Evolutionary conservation across 768 basidiomycete genomes (phyloP).

Genomic region (Boletus insuetus): DNA sequence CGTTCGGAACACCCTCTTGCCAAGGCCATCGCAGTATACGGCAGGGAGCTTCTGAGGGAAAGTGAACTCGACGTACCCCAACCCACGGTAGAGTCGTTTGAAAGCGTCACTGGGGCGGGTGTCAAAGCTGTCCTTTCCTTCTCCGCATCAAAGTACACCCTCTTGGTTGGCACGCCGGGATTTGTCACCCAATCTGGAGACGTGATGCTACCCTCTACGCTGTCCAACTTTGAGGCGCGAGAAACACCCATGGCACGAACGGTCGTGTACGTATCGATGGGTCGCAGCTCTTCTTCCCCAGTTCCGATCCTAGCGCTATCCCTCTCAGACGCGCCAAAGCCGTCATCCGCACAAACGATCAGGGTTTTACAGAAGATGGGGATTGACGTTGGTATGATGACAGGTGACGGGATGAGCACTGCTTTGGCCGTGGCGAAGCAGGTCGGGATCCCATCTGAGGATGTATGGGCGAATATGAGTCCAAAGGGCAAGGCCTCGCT

Average conservation of each 20-base stretch:
- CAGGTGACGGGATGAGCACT: slow-evolving; percentile 85
- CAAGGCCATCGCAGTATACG: slow-evolving; percentile 84
- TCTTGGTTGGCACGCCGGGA: slow-evolving; percentile 73
- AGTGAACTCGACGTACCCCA: slow-evolving; percentile 43
- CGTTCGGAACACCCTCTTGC: slow-evolving; percentile 96
- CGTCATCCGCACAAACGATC: slow-evolving; percentile 81
- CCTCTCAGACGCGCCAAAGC: slow-evolving; percentile 83
- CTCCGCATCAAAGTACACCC: slow-evolving; percentile 48
- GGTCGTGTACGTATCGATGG: slow-evolving; percentile 81
- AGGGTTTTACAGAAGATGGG: slow-evolving; percentile 83
- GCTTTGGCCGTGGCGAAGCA: slow-evolving; percentile 87
- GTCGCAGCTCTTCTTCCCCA: slow-evolving; percentile 36
- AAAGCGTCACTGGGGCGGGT: slow-evolving; percentile 87
- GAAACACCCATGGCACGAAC: slow-evolving; percentile 78
- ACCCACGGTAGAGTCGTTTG: slow-evolving; percentile 68
- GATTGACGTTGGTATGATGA: slow-evolving; percentile 90
- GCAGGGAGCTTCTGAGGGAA: slow-evolving; percentile 57
- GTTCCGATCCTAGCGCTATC: slow-evolving; percentile 78
- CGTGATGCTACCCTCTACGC: slow-evolving; percentile 52
- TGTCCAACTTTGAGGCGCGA: slow-evolving; percentile 62
- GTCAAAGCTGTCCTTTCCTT: slow-evolving; percentile 68
- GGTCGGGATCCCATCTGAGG: slow-evolving; percentile 79
- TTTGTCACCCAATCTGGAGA: slow-evolving; percentile 62
- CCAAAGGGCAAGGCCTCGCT: slow-evolving; percentile 93
- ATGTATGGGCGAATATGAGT: slow-evolving; percentile 90